These are phyloP conservation scores for Phytophthora colocasiae DNA, from an alignment of 352 stramenopile genomes.

Conservation along the genomic window DNA sequence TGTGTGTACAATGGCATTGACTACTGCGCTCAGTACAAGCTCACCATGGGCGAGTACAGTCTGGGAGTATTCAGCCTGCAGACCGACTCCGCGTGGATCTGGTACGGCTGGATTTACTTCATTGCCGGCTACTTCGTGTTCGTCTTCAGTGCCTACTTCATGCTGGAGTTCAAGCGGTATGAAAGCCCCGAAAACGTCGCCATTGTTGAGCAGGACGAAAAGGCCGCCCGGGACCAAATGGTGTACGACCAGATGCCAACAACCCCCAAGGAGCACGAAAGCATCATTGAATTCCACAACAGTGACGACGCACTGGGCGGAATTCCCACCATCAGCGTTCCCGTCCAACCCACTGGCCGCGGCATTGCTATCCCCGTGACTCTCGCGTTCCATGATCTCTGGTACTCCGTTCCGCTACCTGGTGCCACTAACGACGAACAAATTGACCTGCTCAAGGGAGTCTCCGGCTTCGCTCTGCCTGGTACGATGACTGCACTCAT, in stretches of 20 bases:
- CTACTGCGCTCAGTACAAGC: constrained; percentile 51
- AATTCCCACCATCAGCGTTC: constrained; percentile 26
- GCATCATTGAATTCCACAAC: constrained; percentile 24
- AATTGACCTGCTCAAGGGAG: constrained; percentile 51
- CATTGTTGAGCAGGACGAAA: constrained; percentile 27
- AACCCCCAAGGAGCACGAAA: constrained; percentile 25
- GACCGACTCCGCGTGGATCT: constrained; percentile 60
- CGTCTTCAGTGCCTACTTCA: constrained; percentile 32
- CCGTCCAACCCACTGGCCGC: constrained; percentile 13
- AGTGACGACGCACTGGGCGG: constrained; percentile 18
- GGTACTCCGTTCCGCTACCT: constrained; percentile 46
- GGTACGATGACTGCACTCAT: constrained; percentile 62
- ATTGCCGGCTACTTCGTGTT: constrained; percentile 36
- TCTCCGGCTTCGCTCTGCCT: constrained; percentile 51
- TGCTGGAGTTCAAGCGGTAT: constrained; percentile 19
- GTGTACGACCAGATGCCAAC: constrained; percentile 29
- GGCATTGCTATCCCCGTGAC: constrained; percentile 40
- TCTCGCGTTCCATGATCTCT: constrained; percentile 47
- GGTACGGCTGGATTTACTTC: constrained; percentile 60
- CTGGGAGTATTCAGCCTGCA: constrained; percentile 59
- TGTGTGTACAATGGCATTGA: constrained; percentile 56
- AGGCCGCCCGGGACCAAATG: constrained; percentile 12
- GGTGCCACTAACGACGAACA: constrained; percentile 35
- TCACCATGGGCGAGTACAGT: constrained; percentile 49
- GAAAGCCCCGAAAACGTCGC: constrained; percentile 36